Percentiles rank a stretch among this genome's conserved stretches.
Evolutionary conservation across 371 early-diverging fungal genomes (phyloP).

Genomic region (Mucor plumbeus): DNA sequence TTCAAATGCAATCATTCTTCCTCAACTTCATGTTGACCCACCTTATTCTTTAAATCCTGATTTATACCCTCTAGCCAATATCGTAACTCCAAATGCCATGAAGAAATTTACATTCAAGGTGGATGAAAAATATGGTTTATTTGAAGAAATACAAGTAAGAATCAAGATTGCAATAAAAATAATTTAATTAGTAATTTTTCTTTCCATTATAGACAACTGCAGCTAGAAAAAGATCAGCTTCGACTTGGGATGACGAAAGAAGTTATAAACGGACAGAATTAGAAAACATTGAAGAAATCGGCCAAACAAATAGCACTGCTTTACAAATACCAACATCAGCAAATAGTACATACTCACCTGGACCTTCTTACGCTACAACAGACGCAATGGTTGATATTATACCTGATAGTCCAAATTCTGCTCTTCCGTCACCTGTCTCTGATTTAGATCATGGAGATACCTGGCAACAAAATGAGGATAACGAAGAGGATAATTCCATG

Average conservation of each 20-base stretch:
- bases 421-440: slow-evolving; percentile 40
- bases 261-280: slow-evolving; percentile 30
- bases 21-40: slow-evolving; percentile 21
- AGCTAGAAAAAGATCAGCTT: slow-evolving; percentile 32
- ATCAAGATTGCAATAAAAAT: neutral
- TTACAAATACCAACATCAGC: slow-evolving; percentile 7
- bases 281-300: slow-evolving; percentile 12
- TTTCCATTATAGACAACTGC: neutral
- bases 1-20: slow-evolving; percentile 11
- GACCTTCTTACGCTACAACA: slow-evolving; percentile 15
- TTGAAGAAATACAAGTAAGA: slow-evolving; percentile 31
- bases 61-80: slow-evolving; percentile 32
- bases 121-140: slow-evolving; percentile 21
- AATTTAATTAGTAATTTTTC: neutral
- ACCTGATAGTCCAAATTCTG: slow-evolving; percentile 40
- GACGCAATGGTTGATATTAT: slow-evolving; percentile 16
- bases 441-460: slow-evolving; percentile 22
- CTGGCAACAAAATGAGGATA: slow-evolving; percentile 4
- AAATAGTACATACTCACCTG: slow-evolving; percentile 16
- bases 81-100: slow-evolving; percentile 19
- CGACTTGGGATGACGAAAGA: slow-evolving; percentile 33
- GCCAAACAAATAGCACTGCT: slow-evolving; percentile 4
- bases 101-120: slow-evolving; percentile 23
- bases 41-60: slow-evolving; percentile 19
- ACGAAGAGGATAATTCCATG: neutral